Percentiles rank a stretch among this genome's conserved stretches.
Conservation (phyloP, 2,329 filamentous ascomycete species). For the Knufia fluminis region DNA sequence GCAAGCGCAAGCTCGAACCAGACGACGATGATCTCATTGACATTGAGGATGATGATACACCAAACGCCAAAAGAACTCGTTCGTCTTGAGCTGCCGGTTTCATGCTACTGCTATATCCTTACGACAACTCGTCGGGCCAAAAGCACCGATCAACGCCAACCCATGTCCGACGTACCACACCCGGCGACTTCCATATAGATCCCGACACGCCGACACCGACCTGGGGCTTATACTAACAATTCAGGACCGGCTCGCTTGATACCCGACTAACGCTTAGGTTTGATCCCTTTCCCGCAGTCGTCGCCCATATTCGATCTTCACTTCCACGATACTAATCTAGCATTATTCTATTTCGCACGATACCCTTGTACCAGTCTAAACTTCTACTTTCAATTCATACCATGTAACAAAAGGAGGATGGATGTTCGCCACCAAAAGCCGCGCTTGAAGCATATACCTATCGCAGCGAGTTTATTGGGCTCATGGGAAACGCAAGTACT, state of each 20-base stretch:
- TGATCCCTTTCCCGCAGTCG: constrained; percentile 1
- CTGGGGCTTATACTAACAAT: background rate
- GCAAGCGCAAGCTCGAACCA: constrained; percentile 21
- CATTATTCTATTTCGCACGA: background rate
- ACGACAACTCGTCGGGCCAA: background rate
- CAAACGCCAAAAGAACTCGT: constrained; percentile 20
- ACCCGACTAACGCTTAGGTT: constrained; percentile 5
- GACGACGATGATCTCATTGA: constrained; percentile 20
- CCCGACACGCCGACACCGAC: background rate
- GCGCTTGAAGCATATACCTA: background rate
- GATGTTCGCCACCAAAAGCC: background rate
- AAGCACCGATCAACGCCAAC: background rate
- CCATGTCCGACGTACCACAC: background rate
- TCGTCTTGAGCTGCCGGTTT: constrained; percentile 11
- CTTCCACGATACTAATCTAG: background rate
- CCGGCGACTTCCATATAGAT: background rate
- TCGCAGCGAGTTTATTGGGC: background rate
- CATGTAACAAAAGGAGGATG: constrained; percentile 1
- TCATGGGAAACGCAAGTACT: background rate
- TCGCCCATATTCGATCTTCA: background rate
- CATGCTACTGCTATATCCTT: background rate
- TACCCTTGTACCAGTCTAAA: constrained; percentile 7
- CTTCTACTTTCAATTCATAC: background rate
- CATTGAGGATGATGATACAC: constrained; percentile 18
- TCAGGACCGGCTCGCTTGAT: background rate